phyloP scores from a whole-genome alignment of 352 stramenopile genomes.

The Phytophthora quininea region DNA sequence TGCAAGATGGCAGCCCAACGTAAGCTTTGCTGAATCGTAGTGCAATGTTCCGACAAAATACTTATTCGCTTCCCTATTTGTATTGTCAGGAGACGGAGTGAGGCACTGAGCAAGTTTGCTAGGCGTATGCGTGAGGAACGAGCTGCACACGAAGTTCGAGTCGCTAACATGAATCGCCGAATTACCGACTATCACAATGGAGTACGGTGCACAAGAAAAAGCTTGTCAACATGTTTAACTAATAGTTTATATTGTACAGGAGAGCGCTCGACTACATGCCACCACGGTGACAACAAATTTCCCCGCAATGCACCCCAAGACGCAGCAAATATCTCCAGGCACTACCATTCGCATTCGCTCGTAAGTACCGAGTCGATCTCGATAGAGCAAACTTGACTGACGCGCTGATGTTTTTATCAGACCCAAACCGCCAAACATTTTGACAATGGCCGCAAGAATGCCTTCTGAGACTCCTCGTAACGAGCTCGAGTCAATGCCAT shows the following conservation, averaged over 20 bases:
- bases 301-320: slow-evolving; percentile 80
- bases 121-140: slow-evolving; percentile 66
- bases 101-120: slow-evolving; percentile 59
- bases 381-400: not conserved
- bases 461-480: slow-evolving; percentile 26
- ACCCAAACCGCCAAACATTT: slow-evolving; percentile 63
- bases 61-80: not conserved
- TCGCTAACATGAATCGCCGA: slow-evolving; percentile 85
- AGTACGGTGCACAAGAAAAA: slow-evolving; percentile 33
- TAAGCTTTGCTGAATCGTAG: no score
- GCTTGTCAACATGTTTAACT: not conserved
- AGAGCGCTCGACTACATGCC: slow-evolving; percentile 66
- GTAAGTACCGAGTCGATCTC: slow-evolving; percentile 37
- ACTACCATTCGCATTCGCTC: slow-evolving; percentile 73
- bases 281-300: slow-evolving; percentile 78
- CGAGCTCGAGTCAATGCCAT: slow-evolving; percentile 26
- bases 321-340: slow-evolving; percentile 65
- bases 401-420: slow-evolving; percentile 23
- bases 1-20: slow-evolving; percentile 50
- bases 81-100: slow-evolving; percentile 50
- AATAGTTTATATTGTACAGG: slow-evolving; percentile 34
- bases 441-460: slow-evolving; percentile 44
- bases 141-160: slow-evolving; percentile 59
- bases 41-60: no score
- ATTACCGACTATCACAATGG: slow-evolving; percentile 81